These are phyloP conservation scores for Paramyrothecium sp. DNA, from an alignment of 2,329 filamentous ascomycete genomes.

Conservation along the genomic window DNA sequence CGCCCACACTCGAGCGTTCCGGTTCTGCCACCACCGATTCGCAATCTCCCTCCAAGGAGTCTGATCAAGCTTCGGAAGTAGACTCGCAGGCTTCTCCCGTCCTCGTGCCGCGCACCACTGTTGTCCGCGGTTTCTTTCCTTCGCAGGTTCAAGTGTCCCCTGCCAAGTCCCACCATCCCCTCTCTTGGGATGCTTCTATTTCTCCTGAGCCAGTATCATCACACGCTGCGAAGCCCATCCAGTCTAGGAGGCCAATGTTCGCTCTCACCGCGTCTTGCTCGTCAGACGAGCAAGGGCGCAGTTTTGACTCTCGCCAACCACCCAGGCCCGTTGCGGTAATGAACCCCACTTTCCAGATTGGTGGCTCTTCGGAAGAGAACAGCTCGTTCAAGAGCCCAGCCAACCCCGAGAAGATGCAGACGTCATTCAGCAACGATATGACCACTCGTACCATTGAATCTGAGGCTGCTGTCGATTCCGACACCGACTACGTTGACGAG, in stretches of 20 bases:
- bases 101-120: slow-evolving; percentile 32
- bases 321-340: slow-evolving; percentile 14
- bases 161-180: slow-evolving; percentile 21
- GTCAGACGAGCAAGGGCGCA: slow-evolving; percentile 56
- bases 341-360: background rate
- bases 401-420: background rate
- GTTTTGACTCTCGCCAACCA: slow-evolving; percentile 41
- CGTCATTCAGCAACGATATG: background rate
- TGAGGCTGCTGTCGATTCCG: background rate
- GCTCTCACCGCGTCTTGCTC: slow-evolving; percentile 79
- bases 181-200: slow-evolving; percentile 31
- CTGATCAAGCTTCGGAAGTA: slow-evolving; percentile 38
- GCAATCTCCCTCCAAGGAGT: slow-evolving; percentile 55
- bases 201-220: slow-evolving; percentile 58
- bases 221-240: slow-evolving; percentile 64
- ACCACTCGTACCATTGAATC: background rate
- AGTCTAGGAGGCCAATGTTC: slow-evolving; percentile 67
- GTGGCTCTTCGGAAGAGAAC: background rate
- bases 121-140: slow-evolving; percentile 85
- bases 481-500: background rate
- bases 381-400: slow-evolving; percentile 30
- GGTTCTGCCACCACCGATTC: slow-evolving; percentile 45
- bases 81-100: slow-evolving; percentile 25
- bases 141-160: slow-evolving; percentile 58
- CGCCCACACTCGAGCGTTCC: slow-evolving; percentile 35